Evolutionary conservation across 768 basidiomycete species (phyloP).

Genomic region (Amanita molliuscula): DNA sequence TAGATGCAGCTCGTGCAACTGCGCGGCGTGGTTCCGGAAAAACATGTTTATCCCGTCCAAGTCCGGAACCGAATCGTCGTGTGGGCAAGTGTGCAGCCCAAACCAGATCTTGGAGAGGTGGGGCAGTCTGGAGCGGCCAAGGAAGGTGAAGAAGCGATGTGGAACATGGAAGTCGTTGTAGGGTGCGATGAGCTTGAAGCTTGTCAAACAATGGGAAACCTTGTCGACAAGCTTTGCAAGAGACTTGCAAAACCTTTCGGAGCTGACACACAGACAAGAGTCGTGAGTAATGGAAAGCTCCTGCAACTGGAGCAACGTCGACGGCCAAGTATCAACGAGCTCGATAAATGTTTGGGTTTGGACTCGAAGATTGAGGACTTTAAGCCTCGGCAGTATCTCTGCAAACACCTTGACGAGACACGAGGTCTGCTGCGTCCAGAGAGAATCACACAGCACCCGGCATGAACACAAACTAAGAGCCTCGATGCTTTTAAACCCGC

Average conservation of each 20-base stretch:
- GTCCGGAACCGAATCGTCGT: background rate
- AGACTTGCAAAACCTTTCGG: background rate
- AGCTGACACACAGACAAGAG: background rate
- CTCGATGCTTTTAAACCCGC: conserved; percentile 1
- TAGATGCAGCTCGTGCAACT: conserved; percentile 1
- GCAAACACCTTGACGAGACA: background rate
- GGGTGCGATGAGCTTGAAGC: conserved; percentile 1
- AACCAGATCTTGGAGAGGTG: conserved; percentile 1
- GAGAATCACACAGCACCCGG: background rate
- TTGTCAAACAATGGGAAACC: conserved; percentile 2
- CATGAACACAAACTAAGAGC: conserved; percentile 2
- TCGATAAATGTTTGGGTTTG: conserved; percentile 3
- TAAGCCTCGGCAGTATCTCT: background rate
- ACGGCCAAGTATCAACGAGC: background rate
- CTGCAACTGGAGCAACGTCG: background rate
- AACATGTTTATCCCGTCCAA: conserved; percentile 1
- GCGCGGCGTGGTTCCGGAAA: background rate
- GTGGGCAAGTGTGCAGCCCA: background rate
- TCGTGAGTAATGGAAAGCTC: background rate
- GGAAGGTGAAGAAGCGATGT: background rate
- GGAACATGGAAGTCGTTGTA: background rate
- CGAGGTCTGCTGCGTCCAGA: background rate
- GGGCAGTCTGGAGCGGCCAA: background rate
- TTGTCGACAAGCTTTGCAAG: background rate
- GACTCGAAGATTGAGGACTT: background rate